phyloP scores from a whole-genome alignment of 306 rosid genomes.

The Corylus heterophylla region DNA sequence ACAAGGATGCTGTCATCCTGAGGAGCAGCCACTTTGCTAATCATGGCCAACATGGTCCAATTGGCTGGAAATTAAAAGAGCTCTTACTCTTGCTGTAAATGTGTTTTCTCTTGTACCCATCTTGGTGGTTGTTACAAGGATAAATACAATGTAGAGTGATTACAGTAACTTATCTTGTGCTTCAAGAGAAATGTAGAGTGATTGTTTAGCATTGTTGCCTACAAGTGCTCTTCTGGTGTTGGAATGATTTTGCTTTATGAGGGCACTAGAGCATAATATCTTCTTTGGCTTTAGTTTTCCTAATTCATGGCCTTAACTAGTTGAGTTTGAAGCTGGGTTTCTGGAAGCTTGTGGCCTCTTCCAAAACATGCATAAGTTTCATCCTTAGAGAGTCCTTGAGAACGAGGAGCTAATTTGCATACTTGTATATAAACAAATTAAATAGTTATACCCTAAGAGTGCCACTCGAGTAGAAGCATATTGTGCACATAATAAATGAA shows the following conservation, averaged over 20 bases:
- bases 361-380: not conserved
- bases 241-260: not conserved
- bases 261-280: not conserved
- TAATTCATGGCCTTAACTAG: not conserved
- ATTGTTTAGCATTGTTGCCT: not conserved
- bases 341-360: not conserved
- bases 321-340: not conserved
- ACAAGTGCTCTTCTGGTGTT: not conserved
- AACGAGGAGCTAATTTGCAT: not conserved
- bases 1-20: not conserved
- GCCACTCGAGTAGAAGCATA: no score
- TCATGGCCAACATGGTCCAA: not conserved
- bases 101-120: no score
- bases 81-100: no score
- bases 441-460: no score
- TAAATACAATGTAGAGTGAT: no score
- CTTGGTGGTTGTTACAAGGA: no score
- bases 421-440: not conserved
- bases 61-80: not conserved
- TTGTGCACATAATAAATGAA: no score
- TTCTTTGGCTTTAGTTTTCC: not conserved
- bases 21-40: not conserved
- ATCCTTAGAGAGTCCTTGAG: not conserved
- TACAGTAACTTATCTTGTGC: no score
- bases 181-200: no score